Percentiles rank a stretch among this genome's conserved stretches.
These are phyloP conservation scores for Yamadazyma tumulicola DNA, from an alignment of 805 yeast species.

Conservation along the genomic window DNA sequence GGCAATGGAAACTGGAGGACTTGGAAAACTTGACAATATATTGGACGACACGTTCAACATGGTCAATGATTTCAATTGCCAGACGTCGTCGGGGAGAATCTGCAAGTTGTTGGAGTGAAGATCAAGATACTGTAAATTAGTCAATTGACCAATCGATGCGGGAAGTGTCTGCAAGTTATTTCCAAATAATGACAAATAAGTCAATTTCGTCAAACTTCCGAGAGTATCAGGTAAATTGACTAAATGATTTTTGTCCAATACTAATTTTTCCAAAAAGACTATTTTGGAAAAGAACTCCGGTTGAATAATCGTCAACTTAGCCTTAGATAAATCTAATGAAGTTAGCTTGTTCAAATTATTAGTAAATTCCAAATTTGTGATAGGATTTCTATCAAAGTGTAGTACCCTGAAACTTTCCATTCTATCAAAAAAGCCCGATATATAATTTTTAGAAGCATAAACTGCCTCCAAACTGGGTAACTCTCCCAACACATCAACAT, in stretches of 20 bases:
- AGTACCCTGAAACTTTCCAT: constrained; percentile 63
- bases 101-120: constrained; percentile 82
- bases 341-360: constrained; percentile 59
- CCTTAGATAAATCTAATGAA: constrained; percentile 73
- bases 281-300: constrained; percentile 57
- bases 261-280: constrained; percentile 66
- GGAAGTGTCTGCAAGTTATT: constrained; percentile 78
- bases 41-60: constrained; percentile 73
- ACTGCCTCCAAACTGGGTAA: constrained; percentile 67
- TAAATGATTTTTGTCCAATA: constrained; percentile 77
- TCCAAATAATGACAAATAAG: constrained; percentile 64
- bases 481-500: constrained; percentile 53
- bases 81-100: constrained; percentile 60
- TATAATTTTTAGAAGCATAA: constrained; percentile 69
- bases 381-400: constrained; percentile 79
- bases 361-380: constrained; percentile 60
- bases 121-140: constrained; percentile 64
- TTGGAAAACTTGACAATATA: constrained; percentile 57
- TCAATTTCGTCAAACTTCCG: constrained; percentile 53
- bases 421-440: constrained; percentile 64
- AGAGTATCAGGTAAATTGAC: constrained; percentile 72
- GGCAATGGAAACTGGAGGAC: constrained; percentile 37
- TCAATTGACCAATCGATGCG: constrained; percentile 54
- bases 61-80: constrained; percentile 56
- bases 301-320: constrained; percentile 74